Evolutionary conservation across 257 asterid species (phyloP), one percentile per base, ranked within the genome.

Genomic region (Osmanthus fragrans): DNA sequence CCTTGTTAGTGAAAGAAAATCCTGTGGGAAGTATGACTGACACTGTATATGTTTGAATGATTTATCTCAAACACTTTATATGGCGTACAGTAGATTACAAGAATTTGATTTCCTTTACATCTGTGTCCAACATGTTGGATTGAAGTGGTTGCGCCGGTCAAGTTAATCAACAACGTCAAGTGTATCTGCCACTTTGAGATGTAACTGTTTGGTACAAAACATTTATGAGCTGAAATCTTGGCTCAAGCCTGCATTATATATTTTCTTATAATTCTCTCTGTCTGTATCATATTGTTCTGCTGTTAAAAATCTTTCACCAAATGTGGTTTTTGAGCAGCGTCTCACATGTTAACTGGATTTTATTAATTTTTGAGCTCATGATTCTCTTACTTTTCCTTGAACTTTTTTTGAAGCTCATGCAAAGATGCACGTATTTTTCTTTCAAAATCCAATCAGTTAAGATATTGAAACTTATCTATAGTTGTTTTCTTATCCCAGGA

Each of bases 401-500:
- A 70, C n/a, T 37, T 71, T 58, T 71, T 1, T 73, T 64, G 49
- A 67, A 64, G 63, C 71, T 78, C 39, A 37, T 69, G 29, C 21
- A 30, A 32, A 45, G 13, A 25, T 76, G 36, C 18, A 15, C 4
- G 5, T 16, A 23, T 69, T 27, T 13, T 58, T 33, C 70, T 73
- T 76, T 63, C n/a, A 25, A n/a, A 36, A 23, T 27, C 54, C 40
- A 21, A 16, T 83, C 54, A n/a, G 66, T 65, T 70, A 40, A 67
- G 21, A 32, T 77, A 32, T 33, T 72, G 18, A 69, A 37, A 45
- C 70, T 74, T 34, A 68, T 68, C 63, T 81, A 39, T 51, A 36
- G 25, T 79, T 80, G 70, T 66, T 77, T 82, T 10, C 58, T 71
- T 76, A 40, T 78, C 82, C 67, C 83, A 92, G 98, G 99, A 93